A percentile compares a stretch with the other conserved stretches of the same genome.
phyloP scores from a whole-genome alignment of 2,329 filamentous ascomycete species.

The Amauroascus niger region DNA sequence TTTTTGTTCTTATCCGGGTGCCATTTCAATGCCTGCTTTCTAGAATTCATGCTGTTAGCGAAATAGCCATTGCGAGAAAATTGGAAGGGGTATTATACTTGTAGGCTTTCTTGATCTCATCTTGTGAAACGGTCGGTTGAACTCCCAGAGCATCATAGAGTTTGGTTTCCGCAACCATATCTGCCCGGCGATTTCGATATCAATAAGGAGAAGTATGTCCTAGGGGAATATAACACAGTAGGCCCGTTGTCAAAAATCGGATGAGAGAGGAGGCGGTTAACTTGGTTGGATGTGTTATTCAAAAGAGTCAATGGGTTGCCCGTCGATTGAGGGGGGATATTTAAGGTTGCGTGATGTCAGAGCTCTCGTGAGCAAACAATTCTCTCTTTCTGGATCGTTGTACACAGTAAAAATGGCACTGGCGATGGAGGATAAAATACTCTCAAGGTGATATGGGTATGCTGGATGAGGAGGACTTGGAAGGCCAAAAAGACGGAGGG shows the following conservation, averaged over 20 bases:
- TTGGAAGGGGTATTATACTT: slow-evolving; percentile 44
- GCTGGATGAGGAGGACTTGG: neutral
- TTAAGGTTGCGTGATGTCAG: slow-evolving; percentile 11
- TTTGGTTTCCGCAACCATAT: slow-evolving; percentile 90
- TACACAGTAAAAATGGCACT: no score
- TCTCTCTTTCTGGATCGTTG: neutral
- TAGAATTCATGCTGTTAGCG: slow-evolving; percentile 29
- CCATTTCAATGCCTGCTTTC: slow-evolving; percentile 80
- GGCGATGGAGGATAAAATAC: no score
- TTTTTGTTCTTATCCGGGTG: slow-evolving; percentile 98
- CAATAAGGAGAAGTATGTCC: neutral
- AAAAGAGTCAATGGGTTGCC: neutral
- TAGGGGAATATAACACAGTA: no score
- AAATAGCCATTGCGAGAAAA: neutral
- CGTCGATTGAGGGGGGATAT: neutral
- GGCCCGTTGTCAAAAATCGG: no score
- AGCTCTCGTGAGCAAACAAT: neutral
- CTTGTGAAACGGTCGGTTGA: slow-evolving; percentile 70
- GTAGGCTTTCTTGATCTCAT: slow-evolving; percentile 96
- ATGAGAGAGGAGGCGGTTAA: neutral
- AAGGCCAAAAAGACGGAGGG: neutral
- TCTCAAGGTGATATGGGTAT: no score
- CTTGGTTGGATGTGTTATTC: neutral
- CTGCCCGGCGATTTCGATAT: slow-evolving; percentile 22
- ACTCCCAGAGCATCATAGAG: slow-evolving; percentile 81